A percentile compares a stretch with the other conserved stretches of the same genome.
Conservation (phyloP, 345 rosid species). For the Salix dunnii region DNA sequence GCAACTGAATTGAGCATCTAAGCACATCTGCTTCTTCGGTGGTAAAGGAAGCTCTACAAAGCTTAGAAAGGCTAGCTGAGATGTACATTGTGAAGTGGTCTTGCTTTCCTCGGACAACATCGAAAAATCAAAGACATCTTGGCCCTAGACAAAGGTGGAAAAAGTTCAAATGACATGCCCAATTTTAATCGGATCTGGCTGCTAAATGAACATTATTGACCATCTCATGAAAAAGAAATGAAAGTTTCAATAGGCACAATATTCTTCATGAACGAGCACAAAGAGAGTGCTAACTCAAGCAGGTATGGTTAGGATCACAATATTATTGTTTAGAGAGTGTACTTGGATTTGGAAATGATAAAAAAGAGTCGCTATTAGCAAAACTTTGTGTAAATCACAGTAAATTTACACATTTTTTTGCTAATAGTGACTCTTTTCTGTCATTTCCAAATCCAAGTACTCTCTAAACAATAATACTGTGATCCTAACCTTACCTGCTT, state of each 20-base stretch:
- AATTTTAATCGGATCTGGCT: neutral
- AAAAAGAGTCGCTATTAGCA: neutral
- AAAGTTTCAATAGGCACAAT: neutral
- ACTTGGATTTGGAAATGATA: neutral
- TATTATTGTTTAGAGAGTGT: neutral
- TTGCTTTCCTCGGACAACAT: slow-evolving; percentile 59
- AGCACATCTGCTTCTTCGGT: slow-evolving; percentile 43
- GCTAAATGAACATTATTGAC: neutral
- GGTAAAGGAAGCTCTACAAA: slow-evolving; percentile 59
- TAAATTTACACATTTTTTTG: neutral
- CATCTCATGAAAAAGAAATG: no score
- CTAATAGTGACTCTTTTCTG: neutral
- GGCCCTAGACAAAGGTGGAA: slow-evolving; percentile 41
- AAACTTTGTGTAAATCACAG: neutral
- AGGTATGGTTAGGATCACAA: neutral
- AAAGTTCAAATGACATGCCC: neutral
- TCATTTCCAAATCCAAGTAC: neutral
- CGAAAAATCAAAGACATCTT: slow-evolving; percentile 60
- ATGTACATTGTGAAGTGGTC: slow-evolving; percentile 30
- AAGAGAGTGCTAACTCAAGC: neutral
- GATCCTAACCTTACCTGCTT: neutral
- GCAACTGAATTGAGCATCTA: slow-evolving; percentile 46
- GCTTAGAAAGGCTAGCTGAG: slow-evolving; percentile 56
- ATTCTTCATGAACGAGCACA: neutral
- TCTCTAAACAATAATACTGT: neutral